Base-by-base conservation (phyloP, 2,329 filamentous ascomycete genomes). In the Fusarium drepaniforme region DNA sequence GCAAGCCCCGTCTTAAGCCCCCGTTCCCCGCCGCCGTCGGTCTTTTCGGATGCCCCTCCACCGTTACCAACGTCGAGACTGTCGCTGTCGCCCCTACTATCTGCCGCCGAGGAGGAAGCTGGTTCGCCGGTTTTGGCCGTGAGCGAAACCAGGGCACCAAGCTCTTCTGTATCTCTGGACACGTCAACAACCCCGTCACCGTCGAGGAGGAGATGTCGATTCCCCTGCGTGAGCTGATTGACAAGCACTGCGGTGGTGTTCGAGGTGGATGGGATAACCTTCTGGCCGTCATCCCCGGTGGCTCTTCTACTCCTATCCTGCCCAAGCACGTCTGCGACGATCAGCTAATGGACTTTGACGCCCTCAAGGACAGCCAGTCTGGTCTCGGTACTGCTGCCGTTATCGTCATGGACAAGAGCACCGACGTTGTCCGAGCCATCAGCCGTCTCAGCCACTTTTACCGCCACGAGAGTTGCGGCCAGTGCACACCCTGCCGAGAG, bases 161-260 rank as follows among this genome's bases (percentile, higher is more conserved):
- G 89, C 93, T 99, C 49, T 99, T 93, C 89, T 98, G 96, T 85
- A 98, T 99, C 83, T 98, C 96, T 65, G 97, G 97, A 33, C 95
- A 98, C 84, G 97, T 99, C 87, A 99, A 99, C 90, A 97, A 98
- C 88, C 97, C 97, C 65, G 95, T 91, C 84, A 98, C 97, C 1
- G 97, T 99, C 71, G 97, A 99, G 85, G 97, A 99, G 87, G 97
- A 99, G 87, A 99, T 99, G 97, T 97, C 94, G 63, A 99, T 99
- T 78, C 93, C 97, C 51, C 91, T 99, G 71, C 93, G 94, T 53
- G 97, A 99, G 85, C 91, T 99, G 74, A 98, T 99, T 80, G 97
- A 99, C 75, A 97, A 95, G 88, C 97, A 99, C 90, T 98, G 97
- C 83, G 97, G 97, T 83, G 97, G 97, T 84, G 97, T 99, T 63